These are phyloP conservation scores for Ceratocystis huliohia DNA, from an alignment of 2,329 filamentous ascomycete genomes.

Conservation along the genomic window DNA sequence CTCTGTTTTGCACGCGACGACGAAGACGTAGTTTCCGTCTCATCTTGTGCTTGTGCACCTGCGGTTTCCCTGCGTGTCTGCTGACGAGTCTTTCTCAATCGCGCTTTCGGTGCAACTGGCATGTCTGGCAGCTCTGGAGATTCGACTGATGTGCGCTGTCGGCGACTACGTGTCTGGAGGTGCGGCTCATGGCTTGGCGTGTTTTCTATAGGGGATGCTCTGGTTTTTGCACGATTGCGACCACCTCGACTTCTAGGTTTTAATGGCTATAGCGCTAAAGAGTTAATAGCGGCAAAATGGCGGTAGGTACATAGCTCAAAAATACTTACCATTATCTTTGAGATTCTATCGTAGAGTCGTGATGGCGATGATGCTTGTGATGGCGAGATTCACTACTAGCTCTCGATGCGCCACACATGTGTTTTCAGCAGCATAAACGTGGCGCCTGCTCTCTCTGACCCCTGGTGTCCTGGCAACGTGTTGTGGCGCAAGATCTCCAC, in stretches of 20 bases:
- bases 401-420: not conserved
- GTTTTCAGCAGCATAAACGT: not conserved
- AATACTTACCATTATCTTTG: not conserved
- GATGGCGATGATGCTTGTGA: not conserved
- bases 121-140: not conserved
- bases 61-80: not conserved
- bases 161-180: not conserved
- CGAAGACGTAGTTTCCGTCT: not conserved
- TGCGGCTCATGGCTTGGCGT: not conserved
- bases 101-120: not conserved
- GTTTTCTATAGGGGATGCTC: not conserved
- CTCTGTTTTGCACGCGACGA: not conserved
- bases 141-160: slow-evolving; percentile 2
- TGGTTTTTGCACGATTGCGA: not conserved
- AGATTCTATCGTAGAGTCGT: not conserved
- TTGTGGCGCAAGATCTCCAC: slow-evolving; percentile 7
- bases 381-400: not conserved
- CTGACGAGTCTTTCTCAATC: not conserved
- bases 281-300: not conserved
- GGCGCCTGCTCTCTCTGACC: not conserved
- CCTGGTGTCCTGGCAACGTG: slow-evolving; percentile 5
- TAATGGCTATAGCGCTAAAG: not conserved
- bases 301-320: not conserved
- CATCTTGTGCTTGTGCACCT: not conserved
- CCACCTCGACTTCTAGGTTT: not conserved